Evolutionary conservation across 2,329 filamentous ascomycete species (phyloP).

Genomic region (Colletotrichum plurivorum): DNA sequence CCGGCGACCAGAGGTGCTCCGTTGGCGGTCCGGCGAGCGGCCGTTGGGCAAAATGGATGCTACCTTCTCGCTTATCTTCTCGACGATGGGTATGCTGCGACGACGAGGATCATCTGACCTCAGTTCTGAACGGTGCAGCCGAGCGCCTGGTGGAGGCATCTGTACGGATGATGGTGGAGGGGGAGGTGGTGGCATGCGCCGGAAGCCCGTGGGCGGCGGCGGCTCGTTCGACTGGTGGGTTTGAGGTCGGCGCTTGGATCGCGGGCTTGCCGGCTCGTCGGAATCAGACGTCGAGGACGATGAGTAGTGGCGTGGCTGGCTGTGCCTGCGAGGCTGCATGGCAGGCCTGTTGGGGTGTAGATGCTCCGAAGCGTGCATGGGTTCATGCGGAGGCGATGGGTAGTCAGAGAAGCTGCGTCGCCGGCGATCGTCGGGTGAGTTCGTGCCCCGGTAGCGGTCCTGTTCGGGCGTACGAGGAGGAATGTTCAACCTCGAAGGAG

Average conservation of each 20-base stretch:
- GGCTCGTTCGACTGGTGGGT: constrained; percentile 45
- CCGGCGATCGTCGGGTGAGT: constrained; percentile 58
- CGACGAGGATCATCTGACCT: constrained; percentile 55
- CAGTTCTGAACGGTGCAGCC: constrained; percentile 51
- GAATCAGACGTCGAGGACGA: constrained; percentile 60
- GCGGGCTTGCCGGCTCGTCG: constrained; percentile 45
- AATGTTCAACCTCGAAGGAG: constrained; percentile 47
- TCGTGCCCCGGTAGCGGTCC: constrained; percentile 53
- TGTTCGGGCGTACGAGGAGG: constrained; percentile 49
- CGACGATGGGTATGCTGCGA: constrained; percentile 53
- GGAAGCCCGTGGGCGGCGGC: constrained; percentile 46
- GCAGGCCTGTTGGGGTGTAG: constrained; percentile 53
- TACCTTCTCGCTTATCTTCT: constrained; percentile 62
- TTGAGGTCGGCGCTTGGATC: constrained; percentile 42
- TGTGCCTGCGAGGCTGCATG: constrained; percentile 59
- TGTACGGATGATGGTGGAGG: constrained; percentile 47
- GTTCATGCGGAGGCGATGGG: constrained; percentile 54
- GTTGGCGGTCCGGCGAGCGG: constrained; percentile 51
- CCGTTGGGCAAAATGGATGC: constrained; percentile 58
- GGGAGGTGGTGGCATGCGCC: constrained; percentile 51
- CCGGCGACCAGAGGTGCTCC: constrained; percentile 51
- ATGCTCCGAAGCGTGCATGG: constrained; percentile 46
- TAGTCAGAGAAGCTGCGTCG: constrained; percentile 68
- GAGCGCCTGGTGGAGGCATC: constrained; percentile 45
- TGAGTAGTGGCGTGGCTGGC: constrained; percentile 62